Conservation (phyloP, 495 filamentous ascomycete genomes). For the Hyphodiscus hymeniophilus region DNA sequence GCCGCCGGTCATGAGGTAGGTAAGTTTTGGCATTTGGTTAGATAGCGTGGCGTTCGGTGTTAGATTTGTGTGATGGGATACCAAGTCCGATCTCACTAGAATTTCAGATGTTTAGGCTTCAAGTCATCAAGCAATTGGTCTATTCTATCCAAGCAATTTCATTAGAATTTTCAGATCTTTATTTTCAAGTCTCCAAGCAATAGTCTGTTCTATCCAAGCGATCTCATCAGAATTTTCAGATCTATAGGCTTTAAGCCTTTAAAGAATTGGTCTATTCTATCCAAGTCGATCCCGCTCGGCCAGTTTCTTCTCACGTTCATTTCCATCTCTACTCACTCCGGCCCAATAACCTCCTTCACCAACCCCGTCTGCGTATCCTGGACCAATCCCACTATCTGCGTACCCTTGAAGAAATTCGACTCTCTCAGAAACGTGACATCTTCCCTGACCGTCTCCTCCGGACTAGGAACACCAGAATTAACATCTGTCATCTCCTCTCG, state of each 20-base stretch:
- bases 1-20: constrained; percentile 84
- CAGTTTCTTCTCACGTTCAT: not conserved
- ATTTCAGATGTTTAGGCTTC: too few species aligned
- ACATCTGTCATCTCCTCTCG: not conserved
- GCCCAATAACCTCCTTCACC: constrained; percentile 11
- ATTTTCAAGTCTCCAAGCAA: too few species aligned
- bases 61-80: not conserved
- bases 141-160: too few species aligned
- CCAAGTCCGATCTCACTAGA: not conserved
- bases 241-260: too few species aligned
- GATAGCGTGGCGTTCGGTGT: constrained; percentile 17
- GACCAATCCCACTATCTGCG: constrained; percentile 19
- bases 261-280: too few species aligned
- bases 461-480: too few species aligned
- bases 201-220: too few species aligned
- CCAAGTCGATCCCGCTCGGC: too few species aligned
- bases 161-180: too few species aligned
- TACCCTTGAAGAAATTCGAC: constrained; percentile 16
- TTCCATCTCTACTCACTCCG: not conserved
- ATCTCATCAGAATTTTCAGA: too few species aligned
- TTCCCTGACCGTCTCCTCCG: constrained; percentile 17
- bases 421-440: constrained; percentile 15
- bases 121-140: not conserved
- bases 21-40: constrained; percentile 2
- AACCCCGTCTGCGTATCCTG: constrained; percentile 19